A percentile compares a stretch with the other conserved stretches of the same genome.
Evolutionary conservation across 2,329 filamentous ascomycete genomes (phyloP).

Genomic region (Ophiocordyceps camponoti-floridani): DNA sequence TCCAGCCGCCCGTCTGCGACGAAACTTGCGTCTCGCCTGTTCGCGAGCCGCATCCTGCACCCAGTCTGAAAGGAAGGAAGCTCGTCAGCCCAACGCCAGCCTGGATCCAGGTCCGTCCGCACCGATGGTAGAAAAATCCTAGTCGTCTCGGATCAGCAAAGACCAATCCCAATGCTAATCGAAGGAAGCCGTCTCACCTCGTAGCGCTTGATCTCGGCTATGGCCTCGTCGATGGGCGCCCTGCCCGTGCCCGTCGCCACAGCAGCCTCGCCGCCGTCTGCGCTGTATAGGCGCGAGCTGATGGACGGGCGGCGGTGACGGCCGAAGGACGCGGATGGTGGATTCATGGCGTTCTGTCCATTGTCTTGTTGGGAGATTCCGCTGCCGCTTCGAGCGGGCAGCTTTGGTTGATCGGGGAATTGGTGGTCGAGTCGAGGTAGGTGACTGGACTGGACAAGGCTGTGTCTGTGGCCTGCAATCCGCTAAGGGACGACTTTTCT

Average conservation of each 20-base stretch:
- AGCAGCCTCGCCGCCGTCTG: slow-evolving; percentile 41
- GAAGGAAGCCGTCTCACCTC: slow-evolving; percentile 32
- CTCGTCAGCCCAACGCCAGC: neutral
- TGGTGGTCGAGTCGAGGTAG: neutral
- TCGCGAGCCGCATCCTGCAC: slow-evolving; percentile 92
- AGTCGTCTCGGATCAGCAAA: slow-evolving; percentile 43
- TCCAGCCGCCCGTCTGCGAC: slow-evolving; percentile 52
- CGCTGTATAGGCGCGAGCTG: slow-evolving; percentile 47
- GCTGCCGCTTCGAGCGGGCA: neutral
- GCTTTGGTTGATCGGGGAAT: neutral
- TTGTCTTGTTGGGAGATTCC: neutral
- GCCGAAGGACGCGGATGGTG: slow-evolving; percentile 32
- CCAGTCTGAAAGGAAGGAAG: slow-evolving; percentile 46
- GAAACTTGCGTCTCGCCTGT: slow-evolving; percentile 61
- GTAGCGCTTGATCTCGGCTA: slow-evolving; percentile 94
- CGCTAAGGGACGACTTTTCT: neutral
- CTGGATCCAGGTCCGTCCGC: slow-evolving; percentile 7
- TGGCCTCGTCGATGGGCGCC: slow-evolving; percentile 76
- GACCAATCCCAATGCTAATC: neutral
- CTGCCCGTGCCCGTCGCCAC: slow-evolving; percentile 3
- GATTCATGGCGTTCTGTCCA: slow-evolving; percentile 23
- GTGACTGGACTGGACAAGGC: neutral
- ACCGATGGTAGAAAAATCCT: slow-evolving; percentile 90
- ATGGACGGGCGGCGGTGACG: slow-evolving; percentile 34
- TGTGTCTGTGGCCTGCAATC: neutral